These are phyloP conservation scores for Diversispora epigaea DNA, from an alignment of 192 early-diverging fungal species.

Conservation along the genomic window DNA sequence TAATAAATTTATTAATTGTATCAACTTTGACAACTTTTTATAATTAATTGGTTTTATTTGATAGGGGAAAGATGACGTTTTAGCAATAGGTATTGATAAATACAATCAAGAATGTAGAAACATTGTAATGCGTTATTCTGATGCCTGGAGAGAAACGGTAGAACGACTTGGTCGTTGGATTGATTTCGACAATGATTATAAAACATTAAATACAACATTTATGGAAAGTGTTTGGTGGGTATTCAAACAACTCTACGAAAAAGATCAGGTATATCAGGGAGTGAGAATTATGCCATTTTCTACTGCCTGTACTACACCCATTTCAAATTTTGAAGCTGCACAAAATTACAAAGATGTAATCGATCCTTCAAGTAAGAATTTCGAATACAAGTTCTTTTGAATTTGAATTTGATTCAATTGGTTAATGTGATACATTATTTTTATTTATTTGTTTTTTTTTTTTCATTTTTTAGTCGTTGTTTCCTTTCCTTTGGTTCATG, in stretches of 20 bases:
- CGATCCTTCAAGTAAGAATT: conserved; percentile 75
- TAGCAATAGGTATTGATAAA: conserved; percentile 91
- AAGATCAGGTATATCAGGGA: conserved; percentile 94
- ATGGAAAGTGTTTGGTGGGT: conserved; percentile 99
- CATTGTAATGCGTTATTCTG: conserved; percentile 94
- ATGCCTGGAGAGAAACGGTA: conserved; percentile 91
- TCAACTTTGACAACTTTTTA: background rate
- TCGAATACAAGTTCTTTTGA: background rate
- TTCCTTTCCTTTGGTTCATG: conserved; percentile 86
- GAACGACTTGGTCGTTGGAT: conserved; percentile 99
- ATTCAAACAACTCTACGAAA: conserved; percentile 93
- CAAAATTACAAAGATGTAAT: conserved; percentile 98
- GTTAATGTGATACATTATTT: background rate
- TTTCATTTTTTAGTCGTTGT: conserved; percentile 64
- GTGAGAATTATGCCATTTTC: conserved; percentile 96
- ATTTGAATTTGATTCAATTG: background rate
- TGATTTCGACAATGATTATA: conserved; percentile 99
- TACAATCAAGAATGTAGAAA: conserved; percentile 96
- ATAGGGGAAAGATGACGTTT: conserved; percentile 78
- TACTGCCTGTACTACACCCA: conserved; percentile 83
- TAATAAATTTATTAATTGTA: background rate
- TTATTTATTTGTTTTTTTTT: too few relatives aligned
- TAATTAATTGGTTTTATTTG: background rate
- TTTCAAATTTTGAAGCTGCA: conserved; percentile 97
- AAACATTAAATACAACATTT: conserved; percentile 91